These are phyloP conservation scores for Ophiostoma triangulosporum DNA, from an alignment of 2,329 filamentous ascomycete genomes.

Conservation along the genomic window DNA sequence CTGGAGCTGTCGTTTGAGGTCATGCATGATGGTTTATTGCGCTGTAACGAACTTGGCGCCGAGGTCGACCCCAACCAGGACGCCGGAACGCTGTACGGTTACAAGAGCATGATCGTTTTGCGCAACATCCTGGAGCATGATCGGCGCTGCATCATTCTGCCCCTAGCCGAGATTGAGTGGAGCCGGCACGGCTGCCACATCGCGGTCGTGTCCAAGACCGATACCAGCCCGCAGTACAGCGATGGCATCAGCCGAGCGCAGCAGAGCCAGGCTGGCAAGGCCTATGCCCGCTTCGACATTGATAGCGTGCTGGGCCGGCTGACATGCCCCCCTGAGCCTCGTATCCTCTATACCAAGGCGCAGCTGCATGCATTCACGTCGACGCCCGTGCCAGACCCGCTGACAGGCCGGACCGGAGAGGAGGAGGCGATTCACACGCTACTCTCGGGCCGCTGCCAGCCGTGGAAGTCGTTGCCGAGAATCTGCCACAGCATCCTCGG, in stretches of 20 bases:
- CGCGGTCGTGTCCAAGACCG: conserved; percentile 17
- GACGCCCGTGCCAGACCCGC: conserved; percentile 38
- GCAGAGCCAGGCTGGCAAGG: conserved; percentile 12
- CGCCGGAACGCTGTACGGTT: conserved; percentile 44
- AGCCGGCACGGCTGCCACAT: conserved; percentile 28
- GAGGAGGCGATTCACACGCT: conserved; percentile 44
- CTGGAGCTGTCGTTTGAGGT: conserved; percentile 42
- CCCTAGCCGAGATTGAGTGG: conserved; percentile 27
- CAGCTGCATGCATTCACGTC: conserved; percentile 48
- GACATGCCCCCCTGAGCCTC: conserved; percentile 42
- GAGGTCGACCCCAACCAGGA: conserved; percentile 46
- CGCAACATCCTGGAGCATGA: conserved; percentile 26
- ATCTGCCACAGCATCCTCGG: conserved; percentile 7
- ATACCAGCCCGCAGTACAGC: neutral
- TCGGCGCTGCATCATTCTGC: conserved; percentile 37
- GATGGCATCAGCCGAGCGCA: conserved; percentile 16
- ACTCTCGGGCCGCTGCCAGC: conserved; percentile 34
- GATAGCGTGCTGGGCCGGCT: conserved; percentile 41
- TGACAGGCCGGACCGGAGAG: conserved; percentile 45
- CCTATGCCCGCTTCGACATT: conserved; percentile 38
- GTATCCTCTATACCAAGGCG: conserved; percentile 41
- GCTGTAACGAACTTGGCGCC: conserved; percentile 33
- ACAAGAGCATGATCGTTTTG: conserved; percentile 44
- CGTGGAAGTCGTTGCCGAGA: conserved; percentile 27
- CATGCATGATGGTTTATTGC: conserved; percentile 27